These are phyloP conservation scores for Hydrangea macrophylla DNA, from an alignment of 148 eudicot species.

Conservation along the genomic window DNA sequence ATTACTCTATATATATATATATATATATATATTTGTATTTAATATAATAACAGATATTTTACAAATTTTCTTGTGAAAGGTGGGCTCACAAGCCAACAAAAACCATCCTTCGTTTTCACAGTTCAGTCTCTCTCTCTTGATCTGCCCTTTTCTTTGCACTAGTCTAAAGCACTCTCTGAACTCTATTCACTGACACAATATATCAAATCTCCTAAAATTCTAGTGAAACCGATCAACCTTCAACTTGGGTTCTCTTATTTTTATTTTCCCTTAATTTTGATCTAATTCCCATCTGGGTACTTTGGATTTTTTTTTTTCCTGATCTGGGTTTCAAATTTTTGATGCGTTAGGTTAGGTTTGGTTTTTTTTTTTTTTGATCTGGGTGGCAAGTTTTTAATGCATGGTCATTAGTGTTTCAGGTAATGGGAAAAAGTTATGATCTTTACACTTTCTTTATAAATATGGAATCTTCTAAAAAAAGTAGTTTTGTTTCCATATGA, in stretches of 20 bases:
- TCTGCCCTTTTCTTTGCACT: neutral
- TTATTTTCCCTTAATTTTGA: neutral
- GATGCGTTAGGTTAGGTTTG: neutral
- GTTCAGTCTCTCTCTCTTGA: neutral
- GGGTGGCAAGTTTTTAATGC: neutral
- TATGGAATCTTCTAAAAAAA: no score
- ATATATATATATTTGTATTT: no score
- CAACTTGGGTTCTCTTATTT: no score
- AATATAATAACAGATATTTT: no score
- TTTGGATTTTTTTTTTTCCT: neutral
- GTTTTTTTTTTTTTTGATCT: slow-evolving; percentile 11
- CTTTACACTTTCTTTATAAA: neutral
- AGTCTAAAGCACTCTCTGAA: neutral
- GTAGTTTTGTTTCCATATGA: no score
- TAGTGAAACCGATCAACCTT: neutral
- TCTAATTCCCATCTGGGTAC: neutral
- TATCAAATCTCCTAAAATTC: neutral
- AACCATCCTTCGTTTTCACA: no score
- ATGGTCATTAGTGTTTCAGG: neutral
- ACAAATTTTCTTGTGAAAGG: no score
- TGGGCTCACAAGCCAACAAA: no score
- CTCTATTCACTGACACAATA: neutral
- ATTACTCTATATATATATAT: no score
- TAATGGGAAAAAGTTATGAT: neutral
- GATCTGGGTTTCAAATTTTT: no score